Percentiles rank a stretch among this genome's conserved stretches.
Evolutionary conservation across 805 yeast genomes (phyloP).

Genomic region (Clavispora phyllophila): DNA sequence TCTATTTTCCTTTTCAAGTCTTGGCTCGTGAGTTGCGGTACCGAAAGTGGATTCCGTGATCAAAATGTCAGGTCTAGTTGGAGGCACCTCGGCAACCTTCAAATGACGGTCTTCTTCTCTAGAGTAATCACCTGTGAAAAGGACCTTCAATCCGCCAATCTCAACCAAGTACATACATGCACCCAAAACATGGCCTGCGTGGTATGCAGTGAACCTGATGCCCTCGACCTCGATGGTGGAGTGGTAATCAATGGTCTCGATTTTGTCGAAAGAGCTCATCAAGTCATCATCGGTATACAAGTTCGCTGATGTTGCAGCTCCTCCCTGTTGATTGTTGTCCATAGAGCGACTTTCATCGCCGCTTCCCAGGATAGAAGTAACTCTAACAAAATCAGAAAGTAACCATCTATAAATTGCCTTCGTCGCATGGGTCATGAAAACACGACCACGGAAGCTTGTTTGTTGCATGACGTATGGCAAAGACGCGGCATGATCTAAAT

Average conservation of each 20-base stretch:
- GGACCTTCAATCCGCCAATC: constrained; percentile 81
- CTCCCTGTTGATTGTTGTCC: constrained; percentile 10
- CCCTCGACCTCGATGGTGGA: constrained; percentile 94
- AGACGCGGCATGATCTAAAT: constrained; percentile 96
- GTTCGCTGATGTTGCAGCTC: constrained; percentile 29
- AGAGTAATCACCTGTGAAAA: constrained; percentile 96
- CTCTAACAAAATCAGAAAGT: constrained; percentile 88
- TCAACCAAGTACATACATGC: constrained; percentile 98
- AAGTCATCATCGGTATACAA: constrained; percentile 89
- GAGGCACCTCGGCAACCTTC: constrained; percentile 92
- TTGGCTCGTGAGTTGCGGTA: constrained; percentile 92
- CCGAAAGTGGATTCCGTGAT: constrained; percentile 97
- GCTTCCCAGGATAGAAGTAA: constrained; percentile 55
- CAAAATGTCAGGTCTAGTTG: constrained; percentile 76
- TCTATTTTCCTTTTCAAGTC: constrained; percentile 77
- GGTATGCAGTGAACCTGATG: constrained; percentile 92
- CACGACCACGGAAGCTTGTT: constrained; percentile 90
- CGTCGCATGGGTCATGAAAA: constrained; percentile 98
- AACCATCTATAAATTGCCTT: constrained; percentile 97
- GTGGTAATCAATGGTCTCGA: constrained; percentile 93
- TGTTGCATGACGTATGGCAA: constrained; percentile 97
- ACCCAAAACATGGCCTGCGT: constrained; percentile 99
- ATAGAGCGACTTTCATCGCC: constrained; percentile 27
- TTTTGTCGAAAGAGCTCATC: constrained; percentile 77
- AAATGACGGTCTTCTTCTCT: constrained; percentile 94